A percentile compares a stretch with the other conserved stretches of the same genome.
These are phyloP conservation scores for Cercophora scortea DNA, from an alignment of 495 filamentous ascomycete species.

Conservation along the genomic window DNA sequence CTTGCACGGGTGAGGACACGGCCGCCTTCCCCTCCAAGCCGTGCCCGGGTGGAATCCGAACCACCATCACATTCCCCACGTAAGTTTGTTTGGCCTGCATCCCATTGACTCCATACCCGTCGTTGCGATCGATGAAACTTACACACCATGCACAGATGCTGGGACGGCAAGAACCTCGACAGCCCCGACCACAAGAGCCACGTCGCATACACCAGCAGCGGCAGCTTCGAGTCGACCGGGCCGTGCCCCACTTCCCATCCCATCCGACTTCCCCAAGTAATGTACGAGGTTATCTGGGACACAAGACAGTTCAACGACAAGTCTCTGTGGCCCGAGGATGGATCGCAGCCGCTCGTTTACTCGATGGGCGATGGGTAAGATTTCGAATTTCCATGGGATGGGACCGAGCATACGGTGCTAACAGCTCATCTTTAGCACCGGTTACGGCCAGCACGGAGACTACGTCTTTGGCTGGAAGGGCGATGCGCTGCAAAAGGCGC, in stretches of 20 bases:
- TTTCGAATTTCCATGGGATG: conserved; percentile 44
- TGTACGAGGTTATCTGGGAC: conserved; percentile 44
- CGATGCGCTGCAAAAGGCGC: conserved; percentile 36
- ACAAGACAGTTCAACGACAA: conserved; percentile 37
- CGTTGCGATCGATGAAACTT: no score
- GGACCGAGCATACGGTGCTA: neutral
- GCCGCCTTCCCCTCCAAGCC: conserved; percentile 29
- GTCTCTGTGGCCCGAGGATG: conserved; percentile 34
- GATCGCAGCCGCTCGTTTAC: conserved; percentile 35
- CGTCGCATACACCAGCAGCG: conserved; percentile 33
- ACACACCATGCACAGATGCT: conserved; percentile 17
- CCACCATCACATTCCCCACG: conserved; percentile 42
- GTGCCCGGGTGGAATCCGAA: conserved; percentile 41
- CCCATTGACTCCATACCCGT: no score
- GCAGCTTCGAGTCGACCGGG: conserved; percentile 29
- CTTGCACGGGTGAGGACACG: conserved; percentile 43
- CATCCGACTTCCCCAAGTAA: conserved; percentile 36
- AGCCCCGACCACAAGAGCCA: conserved; percentile 45
- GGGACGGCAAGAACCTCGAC: conserved; percentile 50
- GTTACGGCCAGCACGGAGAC: conserved; percentile 40
- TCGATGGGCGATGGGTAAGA: conserved; percentile 37
- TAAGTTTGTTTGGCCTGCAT: conserved; percentile 4
- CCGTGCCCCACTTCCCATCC: conserved; percentile 39
- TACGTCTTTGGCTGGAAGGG: conserved; percentile 46
- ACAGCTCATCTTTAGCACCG: conserved; percentile 12